These are phyloP conservation scores for Handroanthus guayacan DNA, from an alignment of 257 asterid genomes.

Conservation along the genomic window DNA sequence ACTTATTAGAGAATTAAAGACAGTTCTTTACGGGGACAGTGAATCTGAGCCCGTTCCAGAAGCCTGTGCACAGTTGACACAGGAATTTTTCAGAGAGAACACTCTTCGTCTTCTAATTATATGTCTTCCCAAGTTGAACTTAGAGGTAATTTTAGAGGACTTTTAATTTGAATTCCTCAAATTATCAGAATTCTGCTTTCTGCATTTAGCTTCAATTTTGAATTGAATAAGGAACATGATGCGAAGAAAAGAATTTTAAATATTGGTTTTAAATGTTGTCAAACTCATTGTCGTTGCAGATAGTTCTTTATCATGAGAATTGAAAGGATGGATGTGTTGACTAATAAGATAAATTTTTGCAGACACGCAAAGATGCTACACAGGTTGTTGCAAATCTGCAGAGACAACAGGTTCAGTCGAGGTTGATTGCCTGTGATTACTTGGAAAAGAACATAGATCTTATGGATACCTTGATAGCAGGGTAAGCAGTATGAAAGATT, in stretches of 20 bases:
- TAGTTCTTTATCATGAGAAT: constrained; percentile 15
- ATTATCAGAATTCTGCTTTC: neutral
- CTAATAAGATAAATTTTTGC: constrained; percentile 41
- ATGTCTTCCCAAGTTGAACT: constrained; percentile 78
- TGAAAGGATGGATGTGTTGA: constrained; percentile 19
- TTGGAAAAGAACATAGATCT: constrained; percentile 92
- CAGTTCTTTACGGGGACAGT: constrained; percentile 82
- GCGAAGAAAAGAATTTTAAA: neutral
- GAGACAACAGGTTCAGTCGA: constrained; percentile 96
- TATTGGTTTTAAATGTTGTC: constrained; percentile 5
- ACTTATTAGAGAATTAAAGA: constrained; percentile 75
- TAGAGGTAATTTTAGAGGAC: constrained; percentile 63
- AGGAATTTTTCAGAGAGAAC: constrained; percentile 86
- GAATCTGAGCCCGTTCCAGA: constrained; percentile 90
- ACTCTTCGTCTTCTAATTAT: constrained; percentile 70
- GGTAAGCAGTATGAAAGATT: constrained; percentile 52
- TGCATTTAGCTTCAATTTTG: constrained; percentile 9
- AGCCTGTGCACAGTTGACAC: constrained; percentile 86
- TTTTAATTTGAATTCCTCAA: constrained; percentile 10
- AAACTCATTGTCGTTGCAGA: constrained; percentile 5
- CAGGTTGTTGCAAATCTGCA: constrained; percentile 98
- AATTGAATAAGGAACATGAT: constrained; percentile 19
- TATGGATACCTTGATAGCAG: constrained; percentile 75
- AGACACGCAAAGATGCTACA: constrained; percentile 97
- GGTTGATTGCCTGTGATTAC: constrained; percentile 93